Evolutionary conservation across 257 asterid genomes (phyloP).

Genomic region (Lycium barbarum): DNA sequence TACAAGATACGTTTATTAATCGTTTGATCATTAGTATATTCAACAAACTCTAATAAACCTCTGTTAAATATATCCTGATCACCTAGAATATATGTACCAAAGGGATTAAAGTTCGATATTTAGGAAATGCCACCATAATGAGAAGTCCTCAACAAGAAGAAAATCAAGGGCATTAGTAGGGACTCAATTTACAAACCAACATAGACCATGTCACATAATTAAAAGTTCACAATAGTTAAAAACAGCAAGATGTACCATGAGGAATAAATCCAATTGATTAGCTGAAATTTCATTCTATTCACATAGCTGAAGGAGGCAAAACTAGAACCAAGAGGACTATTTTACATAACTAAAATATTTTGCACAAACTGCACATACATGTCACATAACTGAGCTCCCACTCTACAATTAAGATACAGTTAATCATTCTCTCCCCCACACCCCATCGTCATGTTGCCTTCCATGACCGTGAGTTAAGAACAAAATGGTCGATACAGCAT

Average conservation of each 20-base stretch:
- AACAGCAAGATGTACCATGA: neutral
- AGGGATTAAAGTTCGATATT: neutral
- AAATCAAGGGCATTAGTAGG: neutral
- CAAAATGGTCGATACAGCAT: constrained; percentile 13
- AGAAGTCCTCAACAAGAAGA: neutral
- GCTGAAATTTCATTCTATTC: constrained; percentile 23
- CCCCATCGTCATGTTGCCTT: neutral
- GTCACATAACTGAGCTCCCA: constrained; percentile 9
- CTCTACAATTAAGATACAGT: neutral
- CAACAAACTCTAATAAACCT: neutral
- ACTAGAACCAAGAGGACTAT: neutral
- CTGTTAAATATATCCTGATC: neutral
- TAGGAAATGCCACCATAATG: neutral
- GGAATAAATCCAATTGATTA: constrained; percentile 8
- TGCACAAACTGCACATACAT: constrained; percentile 10
- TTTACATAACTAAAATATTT: constrained; percentile 4
- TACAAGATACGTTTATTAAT: no score
- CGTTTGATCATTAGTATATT: no score
- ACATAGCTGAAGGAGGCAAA: constrained; percentile 14
- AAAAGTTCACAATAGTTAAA: neutral
- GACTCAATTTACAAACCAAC: neutral
- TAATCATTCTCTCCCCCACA: constrained; percentile 1
- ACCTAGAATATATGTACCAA: neutral
- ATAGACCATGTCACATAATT: neutral
- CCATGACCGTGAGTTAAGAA: constrained; percentile 1